These are phyloP conservation scores for Xylaria digitata DNA, from an alignment of 2,329 filamentous ascomycete species.

Conservation along the genomic window DNA sequence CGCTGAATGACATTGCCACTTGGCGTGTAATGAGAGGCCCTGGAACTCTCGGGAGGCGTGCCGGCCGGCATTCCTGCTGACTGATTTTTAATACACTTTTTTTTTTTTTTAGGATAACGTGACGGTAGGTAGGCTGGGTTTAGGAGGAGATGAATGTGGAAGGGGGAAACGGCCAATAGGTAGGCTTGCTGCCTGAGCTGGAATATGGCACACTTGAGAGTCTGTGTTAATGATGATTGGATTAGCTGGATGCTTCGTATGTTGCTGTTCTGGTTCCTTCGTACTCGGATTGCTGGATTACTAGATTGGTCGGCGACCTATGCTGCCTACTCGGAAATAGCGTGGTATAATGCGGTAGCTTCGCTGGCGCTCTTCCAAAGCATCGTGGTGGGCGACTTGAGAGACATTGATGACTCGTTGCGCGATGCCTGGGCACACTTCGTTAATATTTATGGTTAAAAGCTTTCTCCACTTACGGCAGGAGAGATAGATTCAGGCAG, in stretches of 20 bases:
- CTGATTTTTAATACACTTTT: too few species aligned
- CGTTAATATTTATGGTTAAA: too few species aligned
- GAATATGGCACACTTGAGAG: background rate
- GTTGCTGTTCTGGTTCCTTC: background rate
- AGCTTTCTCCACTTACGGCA: too few species aligned
- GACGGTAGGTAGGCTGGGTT: too few species aligned
- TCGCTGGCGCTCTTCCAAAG: background rate
- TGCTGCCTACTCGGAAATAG: background rate
- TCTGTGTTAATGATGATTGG: background rate
- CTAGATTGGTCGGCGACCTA: background rate
- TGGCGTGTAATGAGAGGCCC: conserved; percentile 20
- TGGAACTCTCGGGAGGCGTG: too few species aligned
- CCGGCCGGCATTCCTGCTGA: too few species aligned
- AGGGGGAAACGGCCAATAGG: too few species aligned
- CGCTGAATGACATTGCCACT: conserved; percentile 16
- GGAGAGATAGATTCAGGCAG: background rate
- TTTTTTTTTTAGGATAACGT: too few species aligned
- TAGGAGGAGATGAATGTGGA: too few species aligned
- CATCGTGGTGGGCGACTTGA: background rate
- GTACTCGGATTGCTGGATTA: background rate
- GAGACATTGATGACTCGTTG: background rate
- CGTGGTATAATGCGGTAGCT: background rate
- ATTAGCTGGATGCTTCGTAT: background rate
- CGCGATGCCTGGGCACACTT: too few species aligned
- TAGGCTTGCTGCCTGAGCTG: background rate